Base-by-base conservation (phyloP, 1,284 basidiomycete genomes). In the Mycosarcoma maydis region DNA sequence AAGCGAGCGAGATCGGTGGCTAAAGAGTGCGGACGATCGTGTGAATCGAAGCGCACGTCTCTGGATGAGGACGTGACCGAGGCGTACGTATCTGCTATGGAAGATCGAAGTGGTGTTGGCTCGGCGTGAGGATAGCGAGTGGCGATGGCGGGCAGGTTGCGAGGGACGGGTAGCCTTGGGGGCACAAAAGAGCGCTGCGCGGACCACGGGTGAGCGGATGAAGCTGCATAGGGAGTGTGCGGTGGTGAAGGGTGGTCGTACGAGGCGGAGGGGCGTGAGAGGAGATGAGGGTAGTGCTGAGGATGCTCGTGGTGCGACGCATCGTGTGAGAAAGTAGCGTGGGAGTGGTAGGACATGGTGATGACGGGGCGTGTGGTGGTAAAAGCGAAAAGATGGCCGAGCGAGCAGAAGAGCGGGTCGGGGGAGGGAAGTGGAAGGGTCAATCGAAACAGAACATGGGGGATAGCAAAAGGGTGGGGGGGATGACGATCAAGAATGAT, bases 91-190 rank as follows among this genome's bases (percentile, higher is more conserved):
- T 46, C 38, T 20, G 26, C 30, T 3, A n/a, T n/a, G 10, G 10
- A 11, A 27, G 27, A 10, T 6, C 44, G 50, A 7, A 24, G 9
- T 9, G 56, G 22, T 8, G 43, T 14, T 16, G 38, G 13, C 22
- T 60, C 50, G 26, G 17, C 33, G 20, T 44, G 33, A 0, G 49
- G 16, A 27, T 34, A 20, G 14, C 44, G 57, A 6, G 22, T 20
- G 17, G 33, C 13, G 17, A 38, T 34, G 17, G 26, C 13, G 2
- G 57, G n/a, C 2, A 32, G 13, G 17, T n/a, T 48, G 40, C 57
- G 57, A 16, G 57, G 57, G 10, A 46, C 27, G 8, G 57, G 57
- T 13, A 60, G 45, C 41, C 48, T 43, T 10, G 57, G 57, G 9
- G 57, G 45, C n/a, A 45, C 36, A 24, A 60, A 60, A 29, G 37